Conservation (phyloP, 2,329 filamentous ascomycete genomes). For the Acephala macrosclerotiorum region DNA sequence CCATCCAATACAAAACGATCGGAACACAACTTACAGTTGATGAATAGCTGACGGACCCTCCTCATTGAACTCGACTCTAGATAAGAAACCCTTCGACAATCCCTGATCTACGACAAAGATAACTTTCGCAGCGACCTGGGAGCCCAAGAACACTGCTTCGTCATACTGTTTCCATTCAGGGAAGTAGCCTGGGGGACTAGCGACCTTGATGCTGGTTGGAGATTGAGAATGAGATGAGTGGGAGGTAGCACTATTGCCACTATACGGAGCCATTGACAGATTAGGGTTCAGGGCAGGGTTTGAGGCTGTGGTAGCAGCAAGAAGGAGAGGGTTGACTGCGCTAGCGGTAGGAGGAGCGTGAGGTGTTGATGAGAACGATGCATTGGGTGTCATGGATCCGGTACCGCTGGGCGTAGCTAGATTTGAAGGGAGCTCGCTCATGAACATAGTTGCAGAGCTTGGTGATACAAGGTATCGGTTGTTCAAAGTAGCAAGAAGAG, state of each 20-base stretch:
- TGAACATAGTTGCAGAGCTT: slow-evolving; percentile 94
- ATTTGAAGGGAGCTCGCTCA: slow-evolving; percentile 93
- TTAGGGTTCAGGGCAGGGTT: slow-evolving; percentile 45
- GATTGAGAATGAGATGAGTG: slow-evolving; percentile 72
- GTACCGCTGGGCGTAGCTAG: slow-evolving; percentile 90
- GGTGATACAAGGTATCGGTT: slow-evolving; percentile 90
- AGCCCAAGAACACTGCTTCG: slow-evolving; percentile 73
- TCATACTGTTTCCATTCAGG: slow-evolving; percentile 66
- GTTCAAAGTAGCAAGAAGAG: slow-evolving; percentile 80
- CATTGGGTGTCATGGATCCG: slow-evolving; percentile 81
- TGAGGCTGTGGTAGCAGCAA: slow-evolving; percentile 81
- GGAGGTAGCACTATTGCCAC: slow-evolving; percentile 52
- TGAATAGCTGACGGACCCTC: slow-evolving; percentile 45
- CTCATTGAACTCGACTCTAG: slow-evolving; percentile 53
- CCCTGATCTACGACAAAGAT: slow-evolving; percentile 75
- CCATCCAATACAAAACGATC: too few relatives aligned
- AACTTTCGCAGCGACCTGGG: slow-evolving; percentile 75
- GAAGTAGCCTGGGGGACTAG: slow-evolving; percentile 75
- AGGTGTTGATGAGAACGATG: slow-evolving; percentile 58
- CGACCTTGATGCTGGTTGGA: slow-evolving; percentile 70
- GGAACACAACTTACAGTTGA: slow-evolving; percentile 42
- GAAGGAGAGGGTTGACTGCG: slow-evolving; percentile 87
- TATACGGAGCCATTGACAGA: slow-evolving; percentile 46
- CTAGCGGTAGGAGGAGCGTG: slow-evolving; percentile 61
- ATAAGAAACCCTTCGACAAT: slow-evolving; percentile 69